These are phyloP conservation scores for Exobasidium cylindrosporum DNA, from an alignment of 1,284 basidiomycete species.

Conservation along the genomic window DNA sequence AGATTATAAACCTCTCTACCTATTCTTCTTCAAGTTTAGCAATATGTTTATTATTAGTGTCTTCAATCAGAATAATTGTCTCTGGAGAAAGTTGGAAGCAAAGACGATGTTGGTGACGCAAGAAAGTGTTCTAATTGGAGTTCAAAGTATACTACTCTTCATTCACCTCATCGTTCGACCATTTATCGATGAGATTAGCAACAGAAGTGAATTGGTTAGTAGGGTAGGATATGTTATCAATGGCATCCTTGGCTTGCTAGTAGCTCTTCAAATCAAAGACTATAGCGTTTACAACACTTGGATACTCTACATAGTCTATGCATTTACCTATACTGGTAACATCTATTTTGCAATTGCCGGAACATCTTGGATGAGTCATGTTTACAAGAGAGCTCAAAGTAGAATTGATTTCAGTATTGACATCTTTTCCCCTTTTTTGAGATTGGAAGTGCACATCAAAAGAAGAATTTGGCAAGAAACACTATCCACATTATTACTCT, in stretches of 20 bases:
- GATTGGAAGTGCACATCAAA: slow-evolving; percentile 67
- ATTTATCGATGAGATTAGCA: slow-evolving; percentile 70
- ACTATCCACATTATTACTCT: slow-evolving; percentile 68
- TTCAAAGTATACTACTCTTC: slow-evolving; percentile 64
- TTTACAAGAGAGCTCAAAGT: slow-evolving; percentile 61
- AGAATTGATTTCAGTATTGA: slow-evolving; percentile 77
- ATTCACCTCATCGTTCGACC: slow-evolving; percentile 65
- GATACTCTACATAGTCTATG: slow-evolving; percentile 38
- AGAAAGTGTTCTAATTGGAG: slow-evolving; percentile 65
- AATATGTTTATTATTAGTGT: slow-evolving; percentile 68
- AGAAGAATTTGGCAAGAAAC: slow-evolving; percentile 81
- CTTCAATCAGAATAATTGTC: slow-evolving; percentile 67
- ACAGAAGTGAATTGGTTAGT: slow-evolving; percentile 70
- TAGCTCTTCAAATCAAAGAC: slow-evolving; percentile 45
- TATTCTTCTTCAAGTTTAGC: slow-evolving; percentile 64
- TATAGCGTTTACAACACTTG: slow-evolving; percentile 42
- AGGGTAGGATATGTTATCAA: slow-evolving; percentile 69
- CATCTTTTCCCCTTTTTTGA: slow-evolving; percentile 73
- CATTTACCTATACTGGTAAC: slow-evolving; percentile 33
- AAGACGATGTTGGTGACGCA: slow-evolving; percentile 64
- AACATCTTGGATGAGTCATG: slow-evolving; percentile 30
- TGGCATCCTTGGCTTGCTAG: slow-evolving; percentile 64
- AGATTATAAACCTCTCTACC: slow-evolving; percentile 53
- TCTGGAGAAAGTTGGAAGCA: slow-evolving; percentile 64
- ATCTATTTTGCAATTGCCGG: slow-evolving; percentile 44